Evolutionary conservation across 1,139 yeast genomes (phyloP).

Genomic region (Debaryomycetaceae sp.): DNA sequence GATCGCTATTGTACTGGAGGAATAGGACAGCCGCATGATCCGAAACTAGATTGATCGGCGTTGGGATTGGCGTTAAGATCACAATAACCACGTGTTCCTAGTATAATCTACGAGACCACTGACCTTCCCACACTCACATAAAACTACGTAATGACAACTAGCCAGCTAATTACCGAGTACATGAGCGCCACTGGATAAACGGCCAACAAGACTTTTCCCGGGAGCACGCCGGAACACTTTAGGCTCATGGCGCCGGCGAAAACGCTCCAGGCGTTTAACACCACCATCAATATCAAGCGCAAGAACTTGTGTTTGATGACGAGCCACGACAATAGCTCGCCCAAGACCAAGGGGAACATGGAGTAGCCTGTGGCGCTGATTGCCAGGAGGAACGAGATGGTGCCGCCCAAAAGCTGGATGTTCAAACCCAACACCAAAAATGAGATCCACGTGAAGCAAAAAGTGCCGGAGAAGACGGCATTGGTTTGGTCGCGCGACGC

Average conservation of each 20-base stretch:
- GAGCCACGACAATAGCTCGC: constrained; percentile 50
- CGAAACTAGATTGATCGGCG: no score
- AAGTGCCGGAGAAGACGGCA: constrained; percentile 41
- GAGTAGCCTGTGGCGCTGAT: constrained; percentile 76
- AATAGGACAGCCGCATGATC: no score
- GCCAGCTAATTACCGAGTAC: constrained; percentile 67
- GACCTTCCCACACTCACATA: no score
- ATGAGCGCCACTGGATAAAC: constrained; percentile 72
- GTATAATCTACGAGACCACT: background rate
- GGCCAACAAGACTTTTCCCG: constrained; percentile 62
- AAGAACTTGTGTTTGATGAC: constrained; percentile 41
- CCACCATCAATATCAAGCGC: constrained; percentile 40
- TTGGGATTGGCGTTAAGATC: no score
- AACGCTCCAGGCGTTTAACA: constrained; percentile 62
- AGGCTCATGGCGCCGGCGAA: constrained; percentile 59
- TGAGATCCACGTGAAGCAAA: constrained; percentile 44
- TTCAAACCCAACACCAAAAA: constrained; percentile 51
- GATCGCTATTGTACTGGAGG: no score
- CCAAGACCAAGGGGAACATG: constrained; percentile 63
- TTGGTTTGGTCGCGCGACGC: constrained; percentile 29
- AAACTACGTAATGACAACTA: constrained; percentile 56
- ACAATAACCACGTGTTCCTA: no score
- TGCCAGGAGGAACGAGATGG: constrained; percentile 66
- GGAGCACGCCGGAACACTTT: constrained; percentile 57
- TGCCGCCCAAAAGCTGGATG: constrained; percentile 67